phyloP scores from a whole-genome alignment of 345 rosid species.

The Triadica sebifera region DNA sequence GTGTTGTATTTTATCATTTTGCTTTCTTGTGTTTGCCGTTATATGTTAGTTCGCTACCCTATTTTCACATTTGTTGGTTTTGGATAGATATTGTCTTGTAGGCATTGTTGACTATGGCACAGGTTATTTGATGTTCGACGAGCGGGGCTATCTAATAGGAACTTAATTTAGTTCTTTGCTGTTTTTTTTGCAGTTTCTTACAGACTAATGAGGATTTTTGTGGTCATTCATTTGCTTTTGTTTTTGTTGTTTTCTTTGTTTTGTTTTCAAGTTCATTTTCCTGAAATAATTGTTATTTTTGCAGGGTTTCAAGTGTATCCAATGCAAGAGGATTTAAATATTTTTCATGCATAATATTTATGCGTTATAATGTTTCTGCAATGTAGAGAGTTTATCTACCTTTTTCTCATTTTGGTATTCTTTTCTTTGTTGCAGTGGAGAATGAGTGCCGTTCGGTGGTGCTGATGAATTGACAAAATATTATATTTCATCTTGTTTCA shows the following conservation, averaged over 20 bases:
- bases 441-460: slow-evolving; percentile 4
- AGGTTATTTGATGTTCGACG: slow-evolving; percentile 23
- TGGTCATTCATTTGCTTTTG: slow-evolving; percentile 6
- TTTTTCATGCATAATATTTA: slow-evolving; percentile 23
- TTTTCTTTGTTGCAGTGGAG: slow-evolving; percentile 9
- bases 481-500: not conserved
- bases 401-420: slow-evolving; percentile 24
- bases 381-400: not conserved
- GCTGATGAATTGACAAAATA: slow-evolving; percentile 1
- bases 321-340: slow-evolving; percentile 45
- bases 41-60: not conserved
- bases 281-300: slow-evolving; percentile 54
- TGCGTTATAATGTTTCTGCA: slow-evolving; percentile 10
- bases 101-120: slow-evolving; percentile 10
- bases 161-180: slow-evolving; percentile 12
- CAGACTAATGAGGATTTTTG: slow-evolving; percentile 33
- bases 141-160: slow-evolving; percentile 23
- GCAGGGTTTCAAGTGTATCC: slow-evolving; percentile 64
- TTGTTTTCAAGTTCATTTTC: slow-evolving; percentile 26
- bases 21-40: not conserved
- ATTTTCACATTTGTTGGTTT: not conserved
- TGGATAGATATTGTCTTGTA: not conserved
- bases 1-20: not conserved
- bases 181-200: slow-evolving; percentile 15
- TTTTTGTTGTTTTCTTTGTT: not conserved